phyloP scores from a whole-genome alignment of 202 grass and related monocot genomes.

The Zoysia matrella region DNA sequence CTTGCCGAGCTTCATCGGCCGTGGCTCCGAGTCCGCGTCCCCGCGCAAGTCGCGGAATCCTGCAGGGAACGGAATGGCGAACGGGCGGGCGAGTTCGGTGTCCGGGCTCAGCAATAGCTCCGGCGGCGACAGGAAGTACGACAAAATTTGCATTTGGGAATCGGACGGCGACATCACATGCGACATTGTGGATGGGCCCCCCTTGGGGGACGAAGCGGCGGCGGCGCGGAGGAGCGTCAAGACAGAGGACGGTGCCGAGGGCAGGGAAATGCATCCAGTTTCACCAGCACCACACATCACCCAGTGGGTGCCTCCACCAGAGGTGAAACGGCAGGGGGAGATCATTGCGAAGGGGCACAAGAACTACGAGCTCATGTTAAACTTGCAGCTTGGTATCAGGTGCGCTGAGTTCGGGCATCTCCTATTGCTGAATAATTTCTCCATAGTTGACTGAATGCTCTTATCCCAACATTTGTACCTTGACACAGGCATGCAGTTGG shows the following conservation, averaged over 20 bases:
- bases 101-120: too few relatives aligned
- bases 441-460: too few relatives aligned
- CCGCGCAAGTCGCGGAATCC: slow-evolving; percentile 58
- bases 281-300: slow-evolving; percentile 46
- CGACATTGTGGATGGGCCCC: slow-evolving; percentile 65
- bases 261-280: slow-evolving; percentile 29
- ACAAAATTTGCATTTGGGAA: too few relatives aligned
- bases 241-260: slow-evolving; percentile 36
- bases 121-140: too few relatives aligned
- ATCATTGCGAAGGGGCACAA: too few relatives aligned
- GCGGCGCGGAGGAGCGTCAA: slow-evolving; percentile 41
- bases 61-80: slow-evolving; percentile 43
- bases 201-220: slow-evolving; percentile 36
- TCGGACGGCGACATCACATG: too few relatives aligned
- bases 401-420: too few relatives aligned
- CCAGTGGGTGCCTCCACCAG: slow-evolving; percentile 38
- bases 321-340: not conserved
- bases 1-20: slow-evolving; percentile 52
- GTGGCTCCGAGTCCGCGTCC: slow-evolving; percentile 47
- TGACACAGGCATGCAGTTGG: too few relatives aligned
- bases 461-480: too few relatives aligned
- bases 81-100: slow-evolving; percentile 56
- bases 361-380: too few relatives aligned
- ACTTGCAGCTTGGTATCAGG: too few relatives aligned
- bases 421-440: too few relatives aligned